Evolutionary conservation across 2,329 filamentous ascomycete species (phyloP), one percentile per base, ranked within the genome.

Genomic region (Scedosporium apiospermum): DNA sequence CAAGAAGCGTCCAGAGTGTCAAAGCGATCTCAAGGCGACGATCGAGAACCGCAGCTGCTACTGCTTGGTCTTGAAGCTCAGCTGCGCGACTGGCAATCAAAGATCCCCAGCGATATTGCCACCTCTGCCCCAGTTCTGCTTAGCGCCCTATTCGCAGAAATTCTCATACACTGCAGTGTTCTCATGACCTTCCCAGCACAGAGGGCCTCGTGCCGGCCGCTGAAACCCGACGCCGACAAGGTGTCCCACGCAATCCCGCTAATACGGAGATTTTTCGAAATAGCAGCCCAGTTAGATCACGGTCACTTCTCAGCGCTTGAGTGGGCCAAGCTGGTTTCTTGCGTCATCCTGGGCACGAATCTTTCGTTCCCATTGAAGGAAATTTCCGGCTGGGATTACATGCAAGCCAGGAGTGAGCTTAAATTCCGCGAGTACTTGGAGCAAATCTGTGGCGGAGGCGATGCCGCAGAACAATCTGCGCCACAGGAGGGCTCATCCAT

Each of bases 11-110:
- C 71, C 42, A 68, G 70, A 4, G 68, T 76, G 67, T 72, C 69
- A n/a, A 64, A 64, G 7, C 66, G 61, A 12, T 26, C 66, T 68
- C 18, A 70, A 49, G 63, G 68, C 42, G 71, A 68, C 63, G 70
- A 76, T 44, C 74, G 79, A 63, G 78, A 82, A 55, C 72, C 71
- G 21, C 70, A 72, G 2, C 72, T 83, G 18, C 72, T 82, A 64
- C 67, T 79, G n/a, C 71, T 76, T 1, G 80, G 81, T 0, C 73
- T 83, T 30, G 78, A 81, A 63, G 68, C 76, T 3, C 79, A 82
- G 65, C 68, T 79, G 7, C 66, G 67, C n/a, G 76, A 81, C 16
- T 57, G 49, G 60, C 51, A 62, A 30, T 18, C 34, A n/a, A 30
- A 34, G 34, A 26, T 42, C 7, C 30, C 60, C 4, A 6, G 12